phyloP scores from a whole-genome alignment of 352 stramenopile species.

The Phytopythium chamaehyphon region DNA sequence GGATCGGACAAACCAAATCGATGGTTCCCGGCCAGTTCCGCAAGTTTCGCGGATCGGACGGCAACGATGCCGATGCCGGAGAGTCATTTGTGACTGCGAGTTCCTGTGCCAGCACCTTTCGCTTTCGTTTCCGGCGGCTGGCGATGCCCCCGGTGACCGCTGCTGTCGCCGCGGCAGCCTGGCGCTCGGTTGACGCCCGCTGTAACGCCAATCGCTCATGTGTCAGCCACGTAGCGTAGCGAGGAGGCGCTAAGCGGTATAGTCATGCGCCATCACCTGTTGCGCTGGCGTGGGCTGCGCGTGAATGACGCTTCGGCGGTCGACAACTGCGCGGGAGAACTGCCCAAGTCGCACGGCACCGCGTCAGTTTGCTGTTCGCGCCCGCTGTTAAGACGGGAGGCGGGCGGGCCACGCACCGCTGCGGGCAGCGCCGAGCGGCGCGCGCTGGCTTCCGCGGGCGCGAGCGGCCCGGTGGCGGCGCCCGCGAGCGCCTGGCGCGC shows the following conservation, averaged over 20 bases:
- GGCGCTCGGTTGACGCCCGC: conserved; percentile 12
- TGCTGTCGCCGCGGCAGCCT: background rate
- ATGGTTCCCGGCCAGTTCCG: conserved; percentile 7
- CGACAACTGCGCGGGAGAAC: conserved; percentile 28
- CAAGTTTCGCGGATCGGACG: conserved; percentile 16
- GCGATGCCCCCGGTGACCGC: background rate
- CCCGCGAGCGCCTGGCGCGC: conserved; percentile 34
- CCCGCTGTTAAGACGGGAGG: too few species aligned
- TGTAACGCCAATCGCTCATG: conserved; percentile 5
- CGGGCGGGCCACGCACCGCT: too few species aligned
- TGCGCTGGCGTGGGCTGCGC: conserved; percentile 25
- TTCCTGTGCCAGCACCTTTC: conserved; percentile 39
- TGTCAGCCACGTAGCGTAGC: background rate
- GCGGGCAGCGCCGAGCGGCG: conserved; percentile 34
- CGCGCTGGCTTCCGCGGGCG: conserved; percentile 20
- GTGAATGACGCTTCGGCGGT: conserved; percentile 38
- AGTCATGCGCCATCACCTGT: conserved; percentile 15
- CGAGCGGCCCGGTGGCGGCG: conserved; percentile 23
- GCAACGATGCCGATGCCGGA: conserved; percentile 9
- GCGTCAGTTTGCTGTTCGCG: too few species aligned
- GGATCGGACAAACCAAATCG: conserved; percentile 68
- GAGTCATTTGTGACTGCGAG: conserved; percentile 12
- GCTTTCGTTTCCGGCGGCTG: conserved; percentile 53
- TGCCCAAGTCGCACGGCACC: conserved; percentile 8
- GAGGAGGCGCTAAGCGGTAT: background rate